Evolutionary conservation across 192 early-diverging fungal species (phyloP), one percentile per base, ranked within the genome.

Genomic region (Coemansia sp.): DNA sequence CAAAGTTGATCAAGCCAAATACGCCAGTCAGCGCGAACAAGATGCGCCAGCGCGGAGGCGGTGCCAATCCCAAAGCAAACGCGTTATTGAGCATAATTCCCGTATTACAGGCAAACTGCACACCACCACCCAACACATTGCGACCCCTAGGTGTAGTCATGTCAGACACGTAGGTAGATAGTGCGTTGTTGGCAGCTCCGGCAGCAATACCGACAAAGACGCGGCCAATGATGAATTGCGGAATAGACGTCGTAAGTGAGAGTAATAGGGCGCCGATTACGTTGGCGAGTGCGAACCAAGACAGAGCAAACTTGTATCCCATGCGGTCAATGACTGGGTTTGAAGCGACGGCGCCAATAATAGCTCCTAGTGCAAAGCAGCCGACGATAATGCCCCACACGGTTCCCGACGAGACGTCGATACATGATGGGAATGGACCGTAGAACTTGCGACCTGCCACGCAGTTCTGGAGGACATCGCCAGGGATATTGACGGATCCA

Each of bases 131-230:
- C 73, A 94, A 77, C 2, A 85, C 69, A 29, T 91, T 93, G 71
- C 92, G 85, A 27, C 85, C 78, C 17, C 81, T 82, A 5, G 90
- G 85, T 0, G 94, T 93, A 0, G 91, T 84, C 63, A 94, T 88
- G 73, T 94, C 94, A 15, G 88, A 88, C 21, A 96, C 87, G 63
- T 94, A 94, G 17, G 92, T 89, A 3, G 86, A 86, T 31, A 88
- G 73, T 21, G 79, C 85, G 17, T 86, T 88, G 65, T 77, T 79
- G 42, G 81, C 75, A 5, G 90, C 82, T 27, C 94, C 94, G 17
- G 90, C 89, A 2, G 85, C 89, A 67, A 93, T 74, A 41, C 94
- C 94, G 15, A 86, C 84, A 37, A 92, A 51, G 38, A 93, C 75
- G 58, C 94, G 90, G 6, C 92, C 94, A 66, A 89, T 73, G 69